phyloP scores from a whole-genome alignment of 2,329 filamentous ascomycete genomes.

The Neospermospora avenae region DNA sequence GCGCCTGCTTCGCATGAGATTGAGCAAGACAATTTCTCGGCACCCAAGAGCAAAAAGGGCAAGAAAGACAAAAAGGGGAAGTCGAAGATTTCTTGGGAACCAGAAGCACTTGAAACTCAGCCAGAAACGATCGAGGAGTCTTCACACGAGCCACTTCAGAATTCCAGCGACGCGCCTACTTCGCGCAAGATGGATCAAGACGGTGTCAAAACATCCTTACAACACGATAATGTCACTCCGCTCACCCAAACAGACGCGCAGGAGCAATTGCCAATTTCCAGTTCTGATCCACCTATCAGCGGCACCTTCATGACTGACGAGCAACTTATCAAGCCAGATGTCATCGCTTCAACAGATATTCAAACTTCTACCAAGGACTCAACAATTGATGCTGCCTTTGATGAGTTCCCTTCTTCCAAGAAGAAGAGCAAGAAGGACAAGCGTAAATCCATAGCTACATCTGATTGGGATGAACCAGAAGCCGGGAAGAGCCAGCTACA shows the following conservation, averaged over 20 bases:
- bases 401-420: slow-evolving; percentile 4
- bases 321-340: not conserved
- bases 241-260: not conserved
- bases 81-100: not conserved
- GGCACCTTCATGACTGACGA: not conserved
- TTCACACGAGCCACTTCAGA: not conserved
- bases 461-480: not conserved
- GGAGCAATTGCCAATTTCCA: not conserved
- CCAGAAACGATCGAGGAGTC: not conserved
- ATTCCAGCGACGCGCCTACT: no score
- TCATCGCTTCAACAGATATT: not conserved
- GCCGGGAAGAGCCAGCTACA: not conserved
- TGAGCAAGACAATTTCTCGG: no score
- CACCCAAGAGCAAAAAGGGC: slow-evolving; percentile 5
- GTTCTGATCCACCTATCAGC: not conserved
- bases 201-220: not conserved
- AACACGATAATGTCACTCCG: not conserved
- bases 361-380: not conserved
- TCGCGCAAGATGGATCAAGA: not conserved
- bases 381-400: not conserved
- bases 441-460: slow-evolving; percentile 14
- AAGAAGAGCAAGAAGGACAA: slow-evolving; percentile 32
- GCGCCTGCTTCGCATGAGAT: no score
- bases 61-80: slow-evolving; percentile 12
- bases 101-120: not conserved